A percentile compares a stretch with the other conserved stretches of the same genome.
phyloP scores from a whole-genome alignment of 805 yeast genomes.

The Starmerella asiatica region DNA sequence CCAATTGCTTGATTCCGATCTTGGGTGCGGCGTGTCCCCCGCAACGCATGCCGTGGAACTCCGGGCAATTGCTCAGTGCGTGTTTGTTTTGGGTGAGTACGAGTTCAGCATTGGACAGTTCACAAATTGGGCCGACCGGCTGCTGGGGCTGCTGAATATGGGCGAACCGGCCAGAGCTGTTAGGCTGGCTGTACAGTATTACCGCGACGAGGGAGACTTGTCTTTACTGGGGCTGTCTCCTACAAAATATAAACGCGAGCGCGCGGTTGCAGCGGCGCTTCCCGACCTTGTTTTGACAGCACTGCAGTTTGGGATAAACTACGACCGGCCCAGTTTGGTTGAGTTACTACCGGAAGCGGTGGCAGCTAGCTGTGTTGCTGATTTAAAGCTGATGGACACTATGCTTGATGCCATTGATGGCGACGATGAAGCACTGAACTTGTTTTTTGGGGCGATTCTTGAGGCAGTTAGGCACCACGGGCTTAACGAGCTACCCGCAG shows the following conservation, averaged over 20 bases:
- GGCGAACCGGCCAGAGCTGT: conserved; percentile 46
- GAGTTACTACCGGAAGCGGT: conserved; percentile 31
- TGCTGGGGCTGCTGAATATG: conserved; percentile 36
- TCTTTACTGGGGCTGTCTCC: conserved; percentile 47
- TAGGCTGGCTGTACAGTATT: conserved; percentile 41
- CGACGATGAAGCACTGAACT: conserved; percentile 23
- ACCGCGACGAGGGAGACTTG: conserved; percentile 36
- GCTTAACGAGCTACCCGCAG: conserved; percentile 45
- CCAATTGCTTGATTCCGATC: neutral
- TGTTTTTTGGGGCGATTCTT: conserved; percentile 43
- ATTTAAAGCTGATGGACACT: conserved; percentile 29
- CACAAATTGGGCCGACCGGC: conserved; percentile 56
- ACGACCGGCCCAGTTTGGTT: conserved; percentile 22
- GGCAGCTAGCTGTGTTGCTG: conserved; percentile 28
- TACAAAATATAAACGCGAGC: conserved; percentile 31
- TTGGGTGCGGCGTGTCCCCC: conserved; percentile 24
- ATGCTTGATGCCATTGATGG: conserved; percentile 34
- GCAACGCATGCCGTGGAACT: conserved; percentile 28
- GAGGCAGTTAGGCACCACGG: conserved; percentile 36
- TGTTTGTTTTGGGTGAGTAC: conserved; percentile 42
- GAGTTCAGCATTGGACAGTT: conserved; percentile 45
- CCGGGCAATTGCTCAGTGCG: conserved; percentile 32
- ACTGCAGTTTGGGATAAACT: conserved; percentile 32
- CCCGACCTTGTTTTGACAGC: conserved; percentile 45
- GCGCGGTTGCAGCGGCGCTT: conserved; percentile 40